Conservation (phyloP, 2,329 filamentous ascomycete genomes). For the Chaetomiaceae sp. region DNA sequence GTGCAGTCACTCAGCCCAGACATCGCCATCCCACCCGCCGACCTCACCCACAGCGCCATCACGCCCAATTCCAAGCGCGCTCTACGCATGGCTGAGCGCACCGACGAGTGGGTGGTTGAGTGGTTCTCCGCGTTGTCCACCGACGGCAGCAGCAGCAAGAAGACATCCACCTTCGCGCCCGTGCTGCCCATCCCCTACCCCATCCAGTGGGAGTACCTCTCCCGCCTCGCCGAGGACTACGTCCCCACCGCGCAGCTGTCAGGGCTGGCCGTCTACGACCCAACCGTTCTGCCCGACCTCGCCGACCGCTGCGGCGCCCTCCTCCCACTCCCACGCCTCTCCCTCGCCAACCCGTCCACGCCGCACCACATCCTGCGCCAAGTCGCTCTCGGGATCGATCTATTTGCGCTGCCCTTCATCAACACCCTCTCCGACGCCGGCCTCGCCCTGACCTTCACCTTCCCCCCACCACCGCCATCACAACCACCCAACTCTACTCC, state of each 20-base stretch:
- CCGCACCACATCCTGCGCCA: conserved; percentile 76
- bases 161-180: conserved; percentile 53
- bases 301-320: conserved; percentile 50
- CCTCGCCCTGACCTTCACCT: conserved; percentile 73
- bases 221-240: conserved; percentile 61
- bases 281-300: conserved; percentile 61
- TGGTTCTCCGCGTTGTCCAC: conserved; percentile 46
- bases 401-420: conserved; percentile 73
- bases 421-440: conserved; percentile 72
- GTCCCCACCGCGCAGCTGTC: conserved; percentile 52
- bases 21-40: conserved; percentile 70
- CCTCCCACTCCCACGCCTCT: conserved; percentile 61
- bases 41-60: conserved; percentile 49
- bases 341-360: conserved; percentile 60
- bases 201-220: conserved; percentile 74
- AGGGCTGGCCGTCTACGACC: conserved; percentile 73
- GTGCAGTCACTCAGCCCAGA: conserved; percentile 66
- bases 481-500: too few species aligned
- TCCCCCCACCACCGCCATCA: conserved; percentile 51
- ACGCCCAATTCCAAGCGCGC: conserved; percentile 64
- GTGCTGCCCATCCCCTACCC: conserved; percentile 69
- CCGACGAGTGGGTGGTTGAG: conserved; percentile 71
- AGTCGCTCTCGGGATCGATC: conserved; percentile 68
- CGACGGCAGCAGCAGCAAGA: too few species aligned
- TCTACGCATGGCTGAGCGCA: conserved; percentile 78